A percentile compares a stretch with the other conserved stretches of the same genome.
Evolutionary conservation across 352 stramenopile species (phyloP).

Genomic region (Globisporangium carolinianum): DNA sequence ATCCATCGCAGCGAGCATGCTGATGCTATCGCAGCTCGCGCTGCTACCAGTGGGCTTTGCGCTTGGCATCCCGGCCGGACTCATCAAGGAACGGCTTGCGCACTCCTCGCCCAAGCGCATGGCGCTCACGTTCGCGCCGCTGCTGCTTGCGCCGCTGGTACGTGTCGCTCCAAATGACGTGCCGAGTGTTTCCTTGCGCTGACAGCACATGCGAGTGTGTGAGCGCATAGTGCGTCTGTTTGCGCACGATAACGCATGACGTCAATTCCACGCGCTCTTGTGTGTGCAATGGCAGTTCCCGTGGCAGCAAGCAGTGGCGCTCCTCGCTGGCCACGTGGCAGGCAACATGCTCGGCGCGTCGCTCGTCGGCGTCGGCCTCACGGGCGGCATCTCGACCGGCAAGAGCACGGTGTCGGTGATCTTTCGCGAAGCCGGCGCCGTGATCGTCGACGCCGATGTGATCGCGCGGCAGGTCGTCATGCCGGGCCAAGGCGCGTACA

Average conservation of each 20-base stretch:
- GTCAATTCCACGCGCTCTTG: too few relatives aligned
- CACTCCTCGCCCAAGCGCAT: slow-evolving; percentile 39
- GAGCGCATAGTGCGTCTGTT: too few relatives aligned
- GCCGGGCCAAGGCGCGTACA: slow-evolving; percentile 63
- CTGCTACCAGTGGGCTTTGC: slow-evolving; percentile 25
- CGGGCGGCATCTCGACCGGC: slow-evolving; percentile 76
- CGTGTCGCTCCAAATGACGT: neutral
- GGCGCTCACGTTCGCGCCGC: slow-evolving; percentile 30
- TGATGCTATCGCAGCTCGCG: slow-evolving; percentile 7
- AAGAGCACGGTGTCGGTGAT: slow-evolving; percentile 75
- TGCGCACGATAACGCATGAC: too few relatives aligned
- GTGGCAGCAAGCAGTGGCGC: slow-evolving; percentile 15
- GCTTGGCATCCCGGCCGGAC: slow-evolving; percentile 35
- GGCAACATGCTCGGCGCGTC: slow-evolving; percentile 45
- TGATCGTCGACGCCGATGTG: slow-evolving; percentile 80
- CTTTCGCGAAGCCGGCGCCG: slow-evolving; percentile 46
- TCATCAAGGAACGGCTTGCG: slow-evolving; percentile 43
- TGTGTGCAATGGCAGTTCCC: slow-evolving; percentile 24
- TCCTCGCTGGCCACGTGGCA: slow-evolving; percentile 22
- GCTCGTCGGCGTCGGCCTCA: slow-evolving; percentile 71
- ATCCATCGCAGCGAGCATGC: neutral
- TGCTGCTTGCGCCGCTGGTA: slow-evolving; percentile 36
- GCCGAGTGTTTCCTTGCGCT: too few relatives aligned
- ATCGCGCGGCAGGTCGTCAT: slow-evolving; percentile 75
- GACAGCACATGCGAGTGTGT: too few relatives aligned